Evolutionary conservation across 306 rosid species (phyloP), one percentile per base, ranked within the genome.

Genomic region (Spatholobus suberectus): DNA sequence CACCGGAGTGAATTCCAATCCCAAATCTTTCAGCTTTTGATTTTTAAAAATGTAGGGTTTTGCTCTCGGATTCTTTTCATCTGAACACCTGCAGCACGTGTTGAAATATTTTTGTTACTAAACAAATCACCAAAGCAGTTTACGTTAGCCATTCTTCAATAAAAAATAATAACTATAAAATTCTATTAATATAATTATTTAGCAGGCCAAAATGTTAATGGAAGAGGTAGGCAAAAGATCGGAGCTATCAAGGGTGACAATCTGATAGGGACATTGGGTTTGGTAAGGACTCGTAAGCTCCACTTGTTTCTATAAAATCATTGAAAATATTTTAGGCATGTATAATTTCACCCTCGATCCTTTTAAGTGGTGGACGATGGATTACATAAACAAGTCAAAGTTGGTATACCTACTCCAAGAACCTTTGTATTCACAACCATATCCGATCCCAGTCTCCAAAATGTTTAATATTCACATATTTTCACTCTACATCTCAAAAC

Each of bases 1-100:
- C 83, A 90, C 91, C 2, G 98, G 82, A 4, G 93, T 96, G 85
- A 93, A 92, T 84, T 93, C 98, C 80, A 96, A 61, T 0, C 99
- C 99, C 81, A 94, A 77, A 34, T 96, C 98, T 71, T 76, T 82
- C 24, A 96, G 91, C 88, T 94, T 96, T 84, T 94, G 89, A 32
- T 89, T 94, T 32, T 97, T 82, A 83, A 86, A 93, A 27, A 75
- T 92, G 87, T 96, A 87, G 3, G 99, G 92, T 77, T 89, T 87
- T 81, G 81, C 91, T 75, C 92, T 85, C 0, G 99, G 99, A 79
- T 93, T 96, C 65, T 85, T 89, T 38, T 91, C 93, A 82, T 93
- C 98, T 55, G 90, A 87, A 81, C 97, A 92, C 90, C 99, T 96
- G 78, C 79, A 81, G 78, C 79, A 81, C 5, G 12, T 14, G 59